Conservation (phyloP, 1,139 yeast species). For the Pneumocystis carinii region DNA sequence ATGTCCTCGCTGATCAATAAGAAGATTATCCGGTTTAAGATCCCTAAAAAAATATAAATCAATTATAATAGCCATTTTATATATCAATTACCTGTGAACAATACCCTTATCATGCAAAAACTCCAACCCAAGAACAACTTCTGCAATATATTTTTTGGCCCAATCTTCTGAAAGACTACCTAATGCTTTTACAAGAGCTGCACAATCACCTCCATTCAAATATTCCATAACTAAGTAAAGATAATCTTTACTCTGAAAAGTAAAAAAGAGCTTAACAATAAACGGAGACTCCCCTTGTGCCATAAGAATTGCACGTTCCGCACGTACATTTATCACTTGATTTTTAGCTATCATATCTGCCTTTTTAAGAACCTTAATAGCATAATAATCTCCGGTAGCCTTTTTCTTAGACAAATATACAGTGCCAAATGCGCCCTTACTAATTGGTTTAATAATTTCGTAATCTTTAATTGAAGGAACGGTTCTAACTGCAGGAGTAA, state of each 20-base stretch:
- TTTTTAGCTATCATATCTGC: conserved; percentile 95
- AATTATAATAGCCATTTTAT: background rate
- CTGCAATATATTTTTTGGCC: conserved; percentile 79
- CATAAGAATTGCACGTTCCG: conserved; percentile 96
- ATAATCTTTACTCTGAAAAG: conserved; percentile 80
- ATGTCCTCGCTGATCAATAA: conserved; percentile 79
- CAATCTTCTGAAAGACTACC: conserved; percentile 69
- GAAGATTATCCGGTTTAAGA: conserved; percentile 80
- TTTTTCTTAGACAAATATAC: conserved; percentile 75
- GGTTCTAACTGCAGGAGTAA: conserved; percentile 30
- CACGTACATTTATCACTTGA: conserved; percentile 84
- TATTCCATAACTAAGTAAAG: conserved; percentile 92
- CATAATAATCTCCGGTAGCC: conserved; percentile 85
- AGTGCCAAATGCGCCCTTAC: conserved; percentile 95
- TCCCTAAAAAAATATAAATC: conserved; percentile 28
- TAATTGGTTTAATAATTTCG: conserved; percentile 79
- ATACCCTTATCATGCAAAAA: conserved; percentile 80
- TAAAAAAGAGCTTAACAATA: conserved; percentile 77
- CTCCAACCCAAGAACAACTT: conserved; percentile 77
- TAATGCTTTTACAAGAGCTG: conserved; percentile 64
- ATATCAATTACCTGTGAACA: conserved; percentile 48
- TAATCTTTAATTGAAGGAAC: conserved; percentile 73
- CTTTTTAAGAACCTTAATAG: conserved; percentile 85
- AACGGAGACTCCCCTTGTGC: conserved; percentile 87
- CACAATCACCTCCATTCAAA: conserved; percentile 90